phyloP scores from a whole-genome alignment of 1,284 basidiomycete species.

The Polyporus tsugae region DNA sequence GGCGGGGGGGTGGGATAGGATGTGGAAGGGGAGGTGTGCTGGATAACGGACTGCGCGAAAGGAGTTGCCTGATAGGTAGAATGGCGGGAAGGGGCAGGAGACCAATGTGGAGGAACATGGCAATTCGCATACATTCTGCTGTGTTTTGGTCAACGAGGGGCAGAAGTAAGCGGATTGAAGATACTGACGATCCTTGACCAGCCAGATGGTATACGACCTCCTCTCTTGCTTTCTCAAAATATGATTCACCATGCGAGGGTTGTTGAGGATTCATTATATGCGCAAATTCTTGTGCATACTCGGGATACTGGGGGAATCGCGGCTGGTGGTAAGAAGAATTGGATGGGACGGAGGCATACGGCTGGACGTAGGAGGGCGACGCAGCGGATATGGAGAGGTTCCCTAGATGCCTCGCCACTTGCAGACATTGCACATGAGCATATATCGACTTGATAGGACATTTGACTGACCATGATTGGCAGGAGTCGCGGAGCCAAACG shows the following conservation, averaged over 20 bases:
- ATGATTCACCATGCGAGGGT: slow-evolving; percentile 51
- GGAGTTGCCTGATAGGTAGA: slow-evolving; percentile 58
- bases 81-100: slow-evolving; percentile 45
- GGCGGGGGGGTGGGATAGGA: slow-evolving; percentile 76
- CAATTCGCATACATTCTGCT: slow-evolving; percentile 36
- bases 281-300: slow-evolving; percentile 61
- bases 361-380: slow-evolving; percentile 68
- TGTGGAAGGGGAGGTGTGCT: slow-evolving; percentile 61
- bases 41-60: slow-evolving; percentile 70
- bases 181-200: slow-evolving; percentile 49
- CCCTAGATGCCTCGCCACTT: slow-evolving; percentile 71
- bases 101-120: slow-evolving; percentile 39
- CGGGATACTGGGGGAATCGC: slow-evolving; percentile 61
- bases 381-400: slow-evolving; percentile 62
- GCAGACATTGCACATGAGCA: slow-evolving; percentile 22
- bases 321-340: slow-evolving; percentile 50
- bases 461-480: slow-evolving; percentile 64
- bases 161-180: slow-evolving; percentile 2
- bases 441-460: slow-evolving; percentile 7
- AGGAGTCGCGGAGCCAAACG: slow-evolving; percentile 74
- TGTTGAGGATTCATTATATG: slow-evolving; percentile 54
- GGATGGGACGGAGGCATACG: slow-evolving; percentile 56
- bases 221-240: slow-evolving; percentile 62
- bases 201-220: slow-evolving; percentile 60
- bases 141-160: not conserved